Evolutionary conservation across 345 rosid species (phyloP), one percentile per base, ranked within the genome.

Genomic region (Salix udensis): DNA sequence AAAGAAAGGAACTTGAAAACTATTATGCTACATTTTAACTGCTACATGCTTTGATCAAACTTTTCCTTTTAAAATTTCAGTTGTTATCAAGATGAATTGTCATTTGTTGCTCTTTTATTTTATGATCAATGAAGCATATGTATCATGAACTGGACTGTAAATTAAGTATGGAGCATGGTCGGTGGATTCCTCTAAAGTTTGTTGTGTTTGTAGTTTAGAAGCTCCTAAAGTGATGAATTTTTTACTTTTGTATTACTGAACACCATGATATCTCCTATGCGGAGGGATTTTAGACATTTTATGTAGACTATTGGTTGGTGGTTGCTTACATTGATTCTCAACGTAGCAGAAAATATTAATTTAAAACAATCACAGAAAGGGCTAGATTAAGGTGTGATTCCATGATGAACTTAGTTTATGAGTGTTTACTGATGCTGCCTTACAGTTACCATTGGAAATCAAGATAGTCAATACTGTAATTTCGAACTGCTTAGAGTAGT

Each of bases 171-270:
- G 81, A 74, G 69, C 67, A 60, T 5, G 5, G 21, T 34, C 67
- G 70, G 34, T 74, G 73, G 81, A 78, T 78, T 16, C 74, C 42
- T 52, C 62, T 58, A 24, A 78, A 19, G 53, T 72, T 58, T 60
- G 53, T 60, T 26, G 65, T 60, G 7, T 60, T 68, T 60, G 44
- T 60, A 6, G 28, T 82, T 87, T 88, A 85, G 83, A 81, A 84
- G 90, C 97, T 94, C 97, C 94, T 73, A 88, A 77, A 92, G 77
- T 78, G 67, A 86, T 79, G 68, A 75, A 76, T 84, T 89, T 93
- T 92, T 89, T 92, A 92, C 91, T 89, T 92, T 74, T 79, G n/a
- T 95, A 88, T 90, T 97, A 91, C 94, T 81, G 83, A 90, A 88
- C 85, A 85, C 76, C 81, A 70, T 31, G 75, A 92, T 94, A 80